These are phyloP conservation scores for Sporothrix pallida DNA, from an alignment of 2,329 filamentous ascomycete genomes.

Conservation along the genomic window DNA sequence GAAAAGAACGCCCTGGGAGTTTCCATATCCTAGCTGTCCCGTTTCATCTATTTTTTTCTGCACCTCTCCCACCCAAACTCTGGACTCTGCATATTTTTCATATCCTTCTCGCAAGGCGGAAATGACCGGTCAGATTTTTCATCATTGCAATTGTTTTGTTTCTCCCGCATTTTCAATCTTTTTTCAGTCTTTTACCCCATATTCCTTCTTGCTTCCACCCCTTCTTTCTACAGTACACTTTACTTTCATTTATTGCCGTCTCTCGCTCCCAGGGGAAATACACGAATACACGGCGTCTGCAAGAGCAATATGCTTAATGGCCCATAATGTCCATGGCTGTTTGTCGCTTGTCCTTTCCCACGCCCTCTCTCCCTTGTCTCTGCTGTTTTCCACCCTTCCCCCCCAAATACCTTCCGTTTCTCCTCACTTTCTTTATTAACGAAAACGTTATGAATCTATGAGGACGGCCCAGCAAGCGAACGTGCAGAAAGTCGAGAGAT, in stretches of 20 bases:
- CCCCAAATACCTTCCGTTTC: not conserved
- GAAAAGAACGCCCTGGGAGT: not conserved
- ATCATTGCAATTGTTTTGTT: not conserved
- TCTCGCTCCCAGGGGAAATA: not conserved
- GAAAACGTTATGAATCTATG: not conserved
- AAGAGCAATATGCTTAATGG: not conserved
- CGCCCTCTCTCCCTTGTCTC: not conserved
- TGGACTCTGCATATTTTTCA: not conserved
- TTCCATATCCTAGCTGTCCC: not conserved
- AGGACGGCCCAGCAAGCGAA: slow-evolving; percentile 2
- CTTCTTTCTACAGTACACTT: not conserved
- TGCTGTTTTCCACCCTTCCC: too few relatives aligned
- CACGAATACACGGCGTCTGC: not conserved
- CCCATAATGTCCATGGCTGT: not conserved
- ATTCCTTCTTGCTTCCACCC: not conserved
- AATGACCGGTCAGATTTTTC: slow-evolving; percentile 21
- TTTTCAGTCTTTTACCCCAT: slow-evolving; percentile 9
- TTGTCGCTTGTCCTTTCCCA: not conserved
- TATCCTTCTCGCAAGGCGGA: slow-evolving; percentile 8
- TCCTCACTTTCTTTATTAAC: not conserved
- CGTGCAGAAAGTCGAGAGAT: not conserved
- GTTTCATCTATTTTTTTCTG: slow-evolving; percentile 22
- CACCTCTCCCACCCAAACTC: not conserved
- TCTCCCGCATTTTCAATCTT: not conserved
- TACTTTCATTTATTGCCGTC: not conserved